These are phyloP conservation scores for Nakazawaea holstii DNA, from an alignment of 805 yeast genomes.

Conservation along the genomic window DNA sequence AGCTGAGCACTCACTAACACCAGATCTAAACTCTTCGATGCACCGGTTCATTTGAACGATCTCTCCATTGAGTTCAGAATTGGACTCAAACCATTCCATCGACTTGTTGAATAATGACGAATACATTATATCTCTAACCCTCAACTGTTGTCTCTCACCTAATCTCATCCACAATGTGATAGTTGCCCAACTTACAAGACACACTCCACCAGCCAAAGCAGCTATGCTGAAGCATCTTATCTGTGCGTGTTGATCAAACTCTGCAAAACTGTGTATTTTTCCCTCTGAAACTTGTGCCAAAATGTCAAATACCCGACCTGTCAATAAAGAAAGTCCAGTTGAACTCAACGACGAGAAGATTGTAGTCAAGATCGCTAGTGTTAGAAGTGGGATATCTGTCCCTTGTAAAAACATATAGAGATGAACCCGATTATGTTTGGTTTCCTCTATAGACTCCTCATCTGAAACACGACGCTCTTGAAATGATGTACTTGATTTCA, in stretches of 20 bases:
- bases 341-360: slow-evolving; percentile 50
- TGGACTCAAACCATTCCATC: slow-evolving; percentile 59
- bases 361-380: slow-evolving; percentile 25
- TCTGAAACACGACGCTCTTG: not conserved
- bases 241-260: slow-evolving; percentile 33
- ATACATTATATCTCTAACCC: slow-evolving; percentile 46
- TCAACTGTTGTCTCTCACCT: slow-evolving; percentile 65
- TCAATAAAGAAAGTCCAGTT: slow-evolving; percentile 56
- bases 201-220: slow-evolving; percentile 40
- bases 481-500: not conserved
- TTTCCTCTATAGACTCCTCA: not conserved
- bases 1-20: slow-evolving; percentile 64
- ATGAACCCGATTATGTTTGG: not conserved
- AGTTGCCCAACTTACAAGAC: slow-evolving; percentile 46
- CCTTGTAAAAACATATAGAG: slow-evolving; percentile 20
- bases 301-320: slow-evolving; percentile 57
- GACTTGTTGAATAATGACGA: slow-evolving; percentile 38
- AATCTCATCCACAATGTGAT: slow-evolving; percentile 57
- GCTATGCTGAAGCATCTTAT: slow-evolving; percentile 29
- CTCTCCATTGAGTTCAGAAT: slow-evolving; percentile 54
- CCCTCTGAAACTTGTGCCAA: slow-evolving; percentile 31
- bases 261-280: slow-evolving; percentile 19
- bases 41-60: slow-evolving; percentile 64
- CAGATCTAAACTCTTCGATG: slow-evolving; percentile 65
- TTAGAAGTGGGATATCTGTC: slow-evolving; percentile 19